Percentiles rank a stretch among this genome's conserved stretches.
Evolutionary conservation across 345 rosid species (phyloP).

Genomic region (Trapa incisa): DNA sequence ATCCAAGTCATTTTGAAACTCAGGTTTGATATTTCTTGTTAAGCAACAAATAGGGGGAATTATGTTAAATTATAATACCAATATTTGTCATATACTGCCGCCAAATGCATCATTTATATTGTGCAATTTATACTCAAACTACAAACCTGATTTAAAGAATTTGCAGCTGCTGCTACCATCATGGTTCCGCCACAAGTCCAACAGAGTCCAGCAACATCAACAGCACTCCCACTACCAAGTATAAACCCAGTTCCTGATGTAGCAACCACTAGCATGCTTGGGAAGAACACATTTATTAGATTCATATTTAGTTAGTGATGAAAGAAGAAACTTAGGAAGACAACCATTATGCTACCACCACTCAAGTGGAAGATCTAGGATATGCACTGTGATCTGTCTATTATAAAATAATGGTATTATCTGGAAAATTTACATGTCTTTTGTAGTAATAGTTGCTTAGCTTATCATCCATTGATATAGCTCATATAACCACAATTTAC

Average conservation of each 20-base stretch:
- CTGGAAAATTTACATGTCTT: not conserved
- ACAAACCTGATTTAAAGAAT: slow-evolving; percentile 80
- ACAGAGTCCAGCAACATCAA: slow-evolving; percentile 69
- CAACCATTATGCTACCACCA: not conserved
- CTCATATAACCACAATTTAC: not conserved
- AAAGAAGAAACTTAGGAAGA: not conserved
- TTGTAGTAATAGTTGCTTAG: not conserved
- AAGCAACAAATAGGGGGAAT: too few species aligned
- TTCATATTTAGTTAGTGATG: not conserved
- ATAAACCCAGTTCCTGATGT: slow-evolving; percentile 96
- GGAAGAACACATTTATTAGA: not conserved
- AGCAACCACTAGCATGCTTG: slow-evolving; percentile 85
- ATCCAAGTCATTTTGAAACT: too few species aligned
- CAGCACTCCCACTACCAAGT: slow-evolving; percentile 53
- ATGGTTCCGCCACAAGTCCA: slow-evolving; percentile 93
- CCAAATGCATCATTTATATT: too few species aligned
- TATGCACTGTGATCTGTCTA: not conserved
- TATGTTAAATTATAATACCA: too few species aligned
- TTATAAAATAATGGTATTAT: not conserved
- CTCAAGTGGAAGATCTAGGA: not conserved
- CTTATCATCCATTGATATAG: not conserved
- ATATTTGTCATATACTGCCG: too few species aligned
- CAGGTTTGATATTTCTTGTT: too few species aligned
- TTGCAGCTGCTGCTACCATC: slow-evolving; percentile 97
- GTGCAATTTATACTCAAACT: not conserved